Evolutionary conservation across 768 basidiomycete species (phyloP), one percentile per base, ranked within the genome.

Genomic region (Sporobolomyces phaffii): DNA sequence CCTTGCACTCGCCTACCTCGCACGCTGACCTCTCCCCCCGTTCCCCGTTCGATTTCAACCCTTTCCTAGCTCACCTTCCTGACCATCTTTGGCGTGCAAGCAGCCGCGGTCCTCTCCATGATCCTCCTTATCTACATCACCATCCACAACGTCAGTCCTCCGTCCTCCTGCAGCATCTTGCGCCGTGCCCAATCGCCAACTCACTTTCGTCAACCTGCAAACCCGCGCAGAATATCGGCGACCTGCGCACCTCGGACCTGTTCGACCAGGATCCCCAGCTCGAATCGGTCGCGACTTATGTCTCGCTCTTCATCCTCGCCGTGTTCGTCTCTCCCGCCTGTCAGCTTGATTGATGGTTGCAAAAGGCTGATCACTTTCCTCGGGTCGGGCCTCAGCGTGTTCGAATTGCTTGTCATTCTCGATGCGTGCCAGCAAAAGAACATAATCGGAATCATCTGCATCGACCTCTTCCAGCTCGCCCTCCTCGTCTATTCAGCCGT

Each of bases 241-340:
- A 62, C 26, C 29, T 62, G 13, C 22, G 24, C 1, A 34, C 63
- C 0, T 17, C 41, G 15, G 61, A 60, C 6, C 15, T 45, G 1
- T 41, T 70, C 24, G 47, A 28, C 3, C 38, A n/a, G n/a, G 62
- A 64, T 20, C 70, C 70, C 0, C 38, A 65, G 20, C 63, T 72
- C 22, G 57, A 62, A 29, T 44, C 60, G 5, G 64, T 72, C 36
- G 66, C 66, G 5, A 72, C 70, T 26, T 72, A 72, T 49, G 44
- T 72, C 14, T 54, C 45, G 1, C 63, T 72, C 51, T 72, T 72
- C 60, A 68, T 72, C 56, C 62, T 72, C 38, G 65, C 70, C 28
- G 66, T 61, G 64, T 65, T 2, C 41, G 64, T 33, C 20, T 9
- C 38, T 20, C 41, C 41, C 28, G n/a, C 33, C 38, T 34, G 15